Evolutionary conservation across 306 rosid genomes (phyloP).

Genomic region (Pterocarpus santalinus): DNA sequence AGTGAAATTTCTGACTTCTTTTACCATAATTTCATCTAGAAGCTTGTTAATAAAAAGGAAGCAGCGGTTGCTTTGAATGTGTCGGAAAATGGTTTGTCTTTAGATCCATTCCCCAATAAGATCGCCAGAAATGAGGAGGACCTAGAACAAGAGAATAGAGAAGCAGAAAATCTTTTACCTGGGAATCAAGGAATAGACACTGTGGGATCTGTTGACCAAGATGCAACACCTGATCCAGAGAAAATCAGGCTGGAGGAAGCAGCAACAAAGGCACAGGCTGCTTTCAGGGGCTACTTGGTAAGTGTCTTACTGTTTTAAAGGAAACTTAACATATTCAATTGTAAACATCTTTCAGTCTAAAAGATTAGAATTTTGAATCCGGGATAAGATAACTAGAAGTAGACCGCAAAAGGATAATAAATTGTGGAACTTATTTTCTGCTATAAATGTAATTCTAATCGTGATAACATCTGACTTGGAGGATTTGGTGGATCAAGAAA

Average conservation of each 20-base stretch:
- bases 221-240: conserved; percentile 71
- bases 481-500: conserved; percentile 6
- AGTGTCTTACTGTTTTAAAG: conserved; percentile 32
- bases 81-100: conserved; percentile 62
- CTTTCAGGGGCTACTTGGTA: conserved; percentile 98
- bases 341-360: background rate
- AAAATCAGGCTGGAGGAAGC: conserved; percentile 81
- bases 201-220: conserved; percentile 59
- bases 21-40: conserved; percentile 56
- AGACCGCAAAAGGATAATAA: background rate
- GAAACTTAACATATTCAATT: conserved; percentile 26
- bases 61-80: conserved; percentile 66
- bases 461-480: conserved; percentile 18
- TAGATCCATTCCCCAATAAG: conserved; percentile 56
- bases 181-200: conserved; percentile 67
- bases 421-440: conserved; percentile 12
- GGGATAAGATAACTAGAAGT: conserved; percentile 8
- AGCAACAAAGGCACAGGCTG: conserved; percentile 93
- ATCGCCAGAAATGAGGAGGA: conserved; percentile 55
- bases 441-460: conserved; percentile 6
- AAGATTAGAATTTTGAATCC: no score
- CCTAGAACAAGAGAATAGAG: conserved; percentile 62
- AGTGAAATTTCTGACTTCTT: conserved; percentile 39
- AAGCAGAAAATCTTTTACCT: conserved; percentile 54
- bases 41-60: conserved; percentile 67